Base-by-base conservation (phyloP, 768 basidiomycete genomes). In the Collybia sordida region DNA sequence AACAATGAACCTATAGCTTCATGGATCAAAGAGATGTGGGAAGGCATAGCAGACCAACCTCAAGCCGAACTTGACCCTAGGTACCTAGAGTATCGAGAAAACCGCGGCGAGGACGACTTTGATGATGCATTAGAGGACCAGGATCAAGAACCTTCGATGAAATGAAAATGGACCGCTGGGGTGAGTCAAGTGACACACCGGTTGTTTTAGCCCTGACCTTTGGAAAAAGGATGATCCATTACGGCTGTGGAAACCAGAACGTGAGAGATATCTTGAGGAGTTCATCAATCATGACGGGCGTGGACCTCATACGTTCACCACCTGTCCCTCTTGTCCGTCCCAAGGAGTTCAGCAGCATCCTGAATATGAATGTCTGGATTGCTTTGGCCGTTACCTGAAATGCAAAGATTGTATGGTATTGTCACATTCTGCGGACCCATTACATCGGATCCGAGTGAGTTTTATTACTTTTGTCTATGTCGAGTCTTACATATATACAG, bases 221-320 rank as follows among this genome's bases (percentile, higher is more conserved):
- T 27, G n/a, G 11, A 27, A 5, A 27, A 23, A 54, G 53, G 53
- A 54, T 43, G 41, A 54, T 21, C 53, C 53, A 17, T 19, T 54
- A 41, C 7, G 7, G 25, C 12, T 39, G 12, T 54, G 45, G 49
- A 14, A 47, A 23, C 12, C 18, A 11, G 35, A 54, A 8, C 46
- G 52, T 24, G 47, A 57, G n/a, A 24, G 3, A 22, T 57, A 24
- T n/a, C 25, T 57, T 9, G 47, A 51, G 35, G 56, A 57, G 41
- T 14, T 54, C 27, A 44, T 57, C 11, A 48, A 47, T 22, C 56
- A 49, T 17, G 55, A 53, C 14, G 52, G 55, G 3, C 40, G 38
- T 22, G 55, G 55, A 15, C 38, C 11, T 4, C 3, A 12, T 25
- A 12, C 31, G 23, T 31, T 19, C 3, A 15, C 31, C 12, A 38